Evolutionary conservation across 345 rosid genomes (phyloP), one percentile per base, ranked within the genome.

Genomic region (Fremontodendron californicum): DNA sequence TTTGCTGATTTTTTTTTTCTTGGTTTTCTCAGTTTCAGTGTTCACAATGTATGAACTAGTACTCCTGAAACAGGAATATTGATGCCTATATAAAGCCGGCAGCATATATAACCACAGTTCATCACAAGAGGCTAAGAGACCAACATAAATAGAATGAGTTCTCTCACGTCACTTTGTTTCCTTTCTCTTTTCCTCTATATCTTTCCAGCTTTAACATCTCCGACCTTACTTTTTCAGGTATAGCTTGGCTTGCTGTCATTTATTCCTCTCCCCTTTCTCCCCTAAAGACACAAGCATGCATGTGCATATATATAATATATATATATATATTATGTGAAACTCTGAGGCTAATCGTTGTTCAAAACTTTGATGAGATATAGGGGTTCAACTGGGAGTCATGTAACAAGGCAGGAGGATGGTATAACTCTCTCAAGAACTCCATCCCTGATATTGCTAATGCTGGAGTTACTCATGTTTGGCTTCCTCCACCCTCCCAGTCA

Each of bases 401-500:
- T 65, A 86, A 86, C 62, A 83, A 85, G 69, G 81, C 78, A 64
- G 98, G 96, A 46, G 98, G 97, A 49, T 95, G 92, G 92, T 90
- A 95, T 86, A 95, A 89, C 57, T 88, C 85, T 1, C 85, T 95
- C 16, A 88, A 84, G 80, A 90, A 77, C 78, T 71, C 79, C 25
- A 69, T 90, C 54, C 80, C 90, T 65, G 97, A 93, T 42, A 71
- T 93, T 72, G 88, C 86, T 51, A 80, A 49, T n/a, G 90, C 92
- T 25, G 97, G 96, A 68, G 79, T 91, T 63, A 88, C 99, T 71
- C 97, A 91, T 78, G 86, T 95, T 45, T 95, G 98, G 99, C 97
- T 93, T 82, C 99, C 98, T 62, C 98, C 99, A 8, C 81, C 99
- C 2, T 95, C 98, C 57, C 99, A 93, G 29, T 95, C 99, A 2